Conservation (phyloP, 345 rosid genomes). For the Toxicodendron radicans region DNA sequence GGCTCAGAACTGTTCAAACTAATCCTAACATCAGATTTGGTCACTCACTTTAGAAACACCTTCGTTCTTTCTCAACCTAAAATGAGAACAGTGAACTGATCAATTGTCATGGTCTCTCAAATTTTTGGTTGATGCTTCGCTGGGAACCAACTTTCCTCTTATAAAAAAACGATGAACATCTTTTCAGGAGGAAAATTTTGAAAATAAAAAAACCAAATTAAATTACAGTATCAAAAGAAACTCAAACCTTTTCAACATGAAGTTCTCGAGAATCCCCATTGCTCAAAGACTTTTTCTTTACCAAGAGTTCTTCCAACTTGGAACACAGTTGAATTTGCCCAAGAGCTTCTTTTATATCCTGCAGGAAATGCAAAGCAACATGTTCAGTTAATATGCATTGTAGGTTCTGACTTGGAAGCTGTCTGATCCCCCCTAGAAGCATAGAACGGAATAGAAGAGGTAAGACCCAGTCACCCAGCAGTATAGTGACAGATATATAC, state of each 20-base stretch:
- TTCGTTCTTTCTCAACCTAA: background rate
- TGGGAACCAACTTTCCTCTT: background rate
- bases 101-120: background rate
- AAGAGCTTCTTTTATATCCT: constrained; percentile 69
- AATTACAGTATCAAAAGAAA: constrained; percentile 12
- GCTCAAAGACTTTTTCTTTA: constrained; percentile 64
- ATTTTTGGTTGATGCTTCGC: background rate
- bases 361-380: constrained; percentile 21
- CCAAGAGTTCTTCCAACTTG: constrained; percentile 61
- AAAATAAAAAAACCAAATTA: background rate
- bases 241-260: constrained; percentile 66
- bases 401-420: background rate
- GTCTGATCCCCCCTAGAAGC: background rate
- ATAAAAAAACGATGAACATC: background rate
- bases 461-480: background rate
- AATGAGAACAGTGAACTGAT: background rate
- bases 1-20: background rate
- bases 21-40: constrained; percentile 12
- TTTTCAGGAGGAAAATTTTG: background rate
- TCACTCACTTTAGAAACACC: background rate
- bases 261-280: constrained; percentile 62
- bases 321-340: constrained; percentile 59
- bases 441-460: constrained; percentile 3
- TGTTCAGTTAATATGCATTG: background rate
- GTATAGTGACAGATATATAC: background rate